These are phyloP conservation scores for Porogramme epimiltina DNA, from an alignment of 1,284 basidiomycete species.

Conservation along the genomic window DNA sequence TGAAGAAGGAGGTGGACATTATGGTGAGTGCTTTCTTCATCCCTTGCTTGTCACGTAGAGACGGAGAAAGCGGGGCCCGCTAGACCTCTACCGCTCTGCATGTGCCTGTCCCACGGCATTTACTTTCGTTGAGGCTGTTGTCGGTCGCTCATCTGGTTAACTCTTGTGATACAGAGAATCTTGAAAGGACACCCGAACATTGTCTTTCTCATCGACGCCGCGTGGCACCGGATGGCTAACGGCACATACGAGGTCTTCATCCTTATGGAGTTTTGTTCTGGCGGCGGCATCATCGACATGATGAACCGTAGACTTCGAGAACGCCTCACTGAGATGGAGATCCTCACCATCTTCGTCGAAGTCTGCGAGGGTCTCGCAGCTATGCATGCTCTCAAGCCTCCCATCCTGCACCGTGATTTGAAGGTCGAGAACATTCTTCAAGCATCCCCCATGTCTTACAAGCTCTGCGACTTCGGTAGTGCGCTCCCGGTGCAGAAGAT, in stretches of 20 bases:
- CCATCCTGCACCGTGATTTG: conserved; percentile 94
- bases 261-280: conserved; percentile 95
- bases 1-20: conserved; percentile 97
- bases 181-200: conserved; percentile 91
- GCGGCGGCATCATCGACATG: conserved; percentile 99
- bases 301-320: conserved; percentile 96
- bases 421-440: conserved; percentile 99
- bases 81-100: too few relatives aligned
- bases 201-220: conserved; percentile 93
- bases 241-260: conserved; percentile 97
- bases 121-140: too few relatives aligned
- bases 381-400: conserved; percentile 93
- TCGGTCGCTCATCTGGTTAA: too few relatives aligned
- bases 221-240: conserved; percentile 81
- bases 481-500: conserved; percentile 78
- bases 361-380: conserved; percentile 91
- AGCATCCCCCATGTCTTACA: conserved; percentile 77
- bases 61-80: too few relatives aligned
- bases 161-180: conserved; percentile 55
- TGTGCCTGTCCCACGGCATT: too few relatives aligned
- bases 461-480: conserved; percentile 98
- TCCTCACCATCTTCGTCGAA: conserved; percentile 96
- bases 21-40: conserved; percentile 70
- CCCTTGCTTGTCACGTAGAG: neutral
- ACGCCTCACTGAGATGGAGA: conserved; percentile 92